Conservation (phyloP, 257 asterid genomes). For the Nicotiana tabacum region DNA sequence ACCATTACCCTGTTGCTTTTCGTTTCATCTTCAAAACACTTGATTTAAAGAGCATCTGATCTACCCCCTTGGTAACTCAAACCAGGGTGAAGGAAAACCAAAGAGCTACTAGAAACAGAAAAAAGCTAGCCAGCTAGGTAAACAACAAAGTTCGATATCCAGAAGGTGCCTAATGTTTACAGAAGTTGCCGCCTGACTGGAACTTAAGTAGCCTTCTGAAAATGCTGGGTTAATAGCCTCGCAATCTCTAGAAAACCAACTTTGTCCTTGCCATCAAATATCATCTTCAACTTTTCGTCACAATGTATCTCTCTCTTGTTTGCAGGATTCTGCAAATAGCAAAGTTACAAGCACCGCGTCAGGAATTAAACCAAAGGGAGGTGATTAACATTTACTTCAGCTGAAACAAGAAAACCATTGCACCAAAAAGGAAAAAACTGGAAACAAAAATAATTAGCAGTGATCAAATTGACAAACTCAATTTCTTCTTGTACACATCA, state of each 20-base stretch:
- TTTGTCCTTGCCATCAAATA: slow-evolving; percentile 53
- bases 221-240: slow-evolving; percentile 45
- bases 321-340: slow-evolving; percentile 41
- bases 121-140: background rate
- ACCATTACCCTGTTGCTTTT: background rate
- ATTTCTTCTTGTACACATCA: background rate
- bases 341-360: background rate
- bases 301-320: slow-evolving; percentile 57
- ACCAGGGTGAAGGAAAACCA: background rate
- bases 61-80: background rate
- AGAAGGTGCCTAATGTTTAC: background rate
- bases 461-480: background rate
- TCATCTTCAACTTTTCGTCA: slow-evolving; percentile 53
- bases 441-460: background rate
- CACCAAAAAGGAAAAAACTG: background rate
- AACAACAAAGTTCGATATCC: background rate
- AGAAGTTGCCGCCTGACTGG: background rate
- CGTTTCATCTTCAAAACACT: background rate
- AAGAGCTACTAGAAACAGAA: background rate
- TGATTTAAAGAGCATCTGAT: background rate
- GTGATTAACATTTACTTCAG: no score
- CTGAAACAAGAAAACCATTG: background rate
- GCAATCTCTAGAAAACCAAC: slow-evolving; percentile 50
- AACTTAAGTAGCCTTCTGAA: slow-evolving; percentile 32
- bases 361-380: background rate